phyloP scores from a whole-genome alignment of 768 basidiomycete genomes.

The Naganishia kalamii region DNA sequence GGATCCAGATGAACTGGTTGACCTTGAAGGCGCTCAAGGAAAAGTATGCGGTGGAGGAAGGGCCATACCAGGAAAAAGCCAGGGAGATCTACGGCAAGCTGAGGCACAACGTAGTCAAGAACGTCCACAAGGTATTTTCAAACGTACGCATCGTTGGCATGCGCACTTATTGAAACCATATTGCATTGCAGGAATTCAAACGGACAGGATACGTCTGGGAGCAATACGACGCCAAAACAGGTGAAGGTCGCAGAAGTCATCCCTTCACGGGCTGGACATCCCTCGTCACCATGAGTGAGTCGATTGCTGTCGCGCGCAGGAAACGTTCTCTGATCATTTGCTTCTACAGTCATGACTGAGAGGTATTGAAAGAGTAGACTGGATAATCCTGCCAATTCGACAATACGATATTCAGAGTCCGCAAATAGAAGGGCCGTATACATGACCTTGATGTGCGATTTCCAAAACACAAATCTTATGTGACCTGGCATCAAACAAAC shows the following conservation, averaged over 20 bases:
- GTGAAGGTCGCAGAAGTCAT: constrained; percentile 80
- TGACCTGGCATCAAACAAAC: no score
- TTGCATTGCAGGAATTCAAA: constrained; percentile 58
- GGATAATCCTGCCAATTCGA: not conserved
- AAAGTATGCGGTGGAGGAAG: constrained; percentile 70
- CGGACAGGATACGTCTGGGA: constrained; percentile 96
- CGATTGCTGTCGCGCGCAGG: not conserved
- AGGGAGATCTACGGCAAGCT: constrained; percentile 72
- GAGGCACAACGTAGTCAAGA: constrained; percentile 74
- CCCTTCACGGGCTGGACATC: constrained; percentile 98
- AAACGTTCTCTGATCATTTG: constrained; percentile 22
- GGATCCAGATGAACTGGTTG: constrained; percentile 97
- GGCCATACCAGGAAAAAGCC: constrained; percentile 73
- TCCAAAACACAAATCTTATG: no score
- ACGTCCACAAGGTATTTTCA: constrained; percentile 59
- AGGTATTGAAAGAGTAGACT: constrained; percentile 50
- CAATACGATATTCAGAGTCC: no score
- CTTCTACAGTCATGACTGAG: constrained; percentile 59
- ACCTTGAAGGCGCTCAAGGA: constrained; percentile 72
- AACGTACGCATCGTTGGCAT: not conserved
- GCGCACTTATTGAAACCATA: not conserved
- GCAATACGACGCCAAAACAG: constrained; percentile 80
- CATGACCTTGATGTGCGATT: no score
- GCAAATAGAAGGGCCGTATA: no score
- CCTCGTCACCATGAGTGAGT: constrained; percentile 76